Evolutionary conservation across 1,139 yeast species (phyloP).

Genomic region (Candida neerlandica): DNA sequence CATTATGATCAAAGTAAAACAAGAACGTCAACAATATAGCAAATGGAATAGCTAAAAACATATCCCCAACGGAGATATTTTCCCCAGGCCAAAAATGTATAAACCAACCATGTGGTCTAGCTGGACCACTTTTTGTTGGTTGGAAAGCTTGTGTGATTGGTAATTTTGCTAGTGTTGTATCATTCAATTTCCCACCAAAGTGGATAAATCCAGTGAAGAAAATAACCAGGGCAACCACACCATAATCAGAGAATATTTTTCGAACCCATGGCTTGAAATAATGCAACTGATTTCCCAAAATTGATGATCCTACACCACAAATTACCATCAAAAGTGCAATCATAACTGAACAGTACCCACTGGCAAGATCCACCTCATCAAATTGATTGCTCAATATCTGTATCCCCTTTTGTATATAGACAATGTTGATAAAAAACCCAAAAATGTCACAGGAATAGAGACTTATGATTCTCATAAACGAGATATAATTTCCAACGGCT

Average conservation of each 20-base stretch:
- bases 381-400: constrained; percentile 80
- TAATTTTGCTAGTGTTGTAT: constrained; percentile 55
- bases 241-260: constrained; percentile 79
- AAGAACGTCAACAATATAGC: constrained; percentile 80
- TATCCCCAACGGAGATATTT: constrained; percentile 65
- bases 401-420: constrained; percentile 90
- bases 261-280: constrained; percentile 62
- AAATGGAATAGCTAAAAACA: constrained; percentile 90
- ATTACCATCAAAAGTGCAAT: constrained; percentile 73
- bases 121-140: constrained; percentile 56
- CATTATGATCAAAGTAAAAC: constrained; percentile 94
- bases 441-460: constrained; percentile 89
- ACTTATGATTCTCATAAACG: constrained; percentile 72
- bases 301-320: constrained; percentile 67
- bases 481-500: constrained; percentile 71
- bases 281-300: constrained; percentile 62
- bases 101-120: constrained; percentile 67
- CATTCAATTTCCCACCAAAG: constrained; percentile 74
- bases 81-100: constrained; percentile 72
- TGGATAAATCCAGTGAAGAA: constrained; percentile 92
- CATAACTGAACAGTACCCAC: constrained; percentile 77
- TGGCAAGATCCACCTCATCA: constrained; percentile 39
- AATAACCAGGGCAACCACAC: constrained; percentile 78
- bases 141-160: constrained; percentile 75
- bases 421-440: constrained; percentile 86